Conservation (phyloP, 2,329 filamentous ascomycete species). For the Rhynchosporium secalis region DNA sequence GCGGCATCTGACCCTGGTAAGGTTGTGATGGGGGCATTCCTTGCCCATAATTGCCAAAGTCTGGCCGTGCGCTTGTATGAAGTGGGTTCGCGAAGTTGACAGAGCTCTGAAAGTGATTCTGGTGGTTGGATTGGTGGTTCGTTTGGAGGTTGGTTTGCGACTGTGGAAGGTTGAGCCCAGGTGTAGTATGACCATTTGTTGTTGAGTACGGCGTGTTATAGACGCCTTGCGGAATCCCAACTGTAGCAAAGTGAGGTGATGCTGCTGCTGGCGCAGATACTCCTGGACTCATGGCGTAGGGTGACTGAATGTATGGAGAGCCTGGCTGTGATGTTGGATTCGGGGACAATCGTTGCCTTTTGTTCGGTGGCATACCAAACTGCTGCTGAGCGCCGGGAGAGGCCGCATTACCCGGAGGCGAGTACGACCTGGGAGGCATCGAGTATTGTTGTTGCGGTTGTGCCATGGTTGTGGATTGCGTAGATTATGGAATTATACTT, state of each 20-base stretch:
- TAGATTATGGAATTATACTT: constrained; percentile 10
- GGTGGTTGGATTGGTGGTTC: constrained; percentile 29
- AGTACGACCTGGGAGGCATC: constrained; percentile 56
- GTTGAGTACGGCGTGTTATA: constrained; percentile 41
- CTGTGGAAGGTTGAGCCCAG: constrained; percentile 32
- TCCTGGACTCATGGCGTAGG: constrained; percentile 51
- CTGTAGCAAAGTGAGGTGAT: constrained; percentile 39
- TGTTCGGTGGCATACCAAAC: constrained; percentile 65
- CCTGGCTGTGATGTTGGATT: constrained; percentile 66
- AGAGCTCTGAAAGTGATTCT: constrained; percentile 33
- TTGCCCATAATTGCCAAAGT: constrained; percentile 9
- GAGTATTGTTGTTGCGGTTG: constrained; percentile 42
- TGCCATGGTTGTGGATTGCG: constrained; percentile 35
- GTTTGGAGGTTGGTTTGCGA: constrained; percentile 34
- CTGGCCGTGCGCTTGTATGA: constrained; percentile 20
- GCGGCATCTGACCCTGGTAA: constrained; percentile 11
- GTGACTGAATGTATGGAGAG: constrained; percentile 59
- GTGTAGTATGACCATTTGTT: constrained; percentile 33
- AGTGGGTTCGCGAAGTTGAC: constrained; percentile 30
- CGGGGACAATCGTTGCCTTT: constrained; percentile 71
- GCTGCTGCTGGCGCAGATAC: constrained; percentile 35
- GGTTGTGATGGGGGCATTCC: neutral
- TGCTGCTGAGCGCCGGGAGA: constrained; percentile 61
- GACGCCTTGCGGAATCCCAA: constrained; percentile 35
- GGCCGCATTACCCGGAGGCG: constrained; percentile 60